A percentile compares a stretch with the other conserved stretches of the same genome.
Evolutionary conservation across 441 rosid genomes (phyloP).

Genomic region (Pelargonium exstipulatum): DNA sequence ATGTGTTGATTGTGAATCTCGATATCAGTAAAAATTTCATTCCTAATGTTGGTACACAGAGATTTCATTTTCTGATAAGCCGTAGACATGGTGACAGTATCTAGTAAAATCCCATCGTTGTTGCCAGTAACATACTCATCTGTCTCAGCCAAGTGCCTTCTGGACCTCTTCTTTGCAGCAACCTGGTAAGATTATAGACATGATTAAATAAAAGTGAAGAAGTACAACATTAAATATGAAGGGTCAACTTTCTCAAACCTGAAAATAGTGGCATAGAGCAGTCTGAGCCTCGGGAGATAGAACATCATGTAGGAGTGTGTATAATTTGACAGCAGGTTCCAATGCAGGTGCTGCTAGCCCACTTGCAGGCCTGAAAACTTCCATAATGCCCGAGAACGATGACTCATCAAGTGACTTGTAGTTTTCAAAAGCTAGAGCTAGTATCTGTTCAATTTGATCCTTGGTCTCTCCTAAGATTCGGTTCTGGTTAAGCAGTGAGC

Average conservation of each 20-base stretch:
- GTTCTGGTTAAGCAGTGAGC: conserved; percentile 48
- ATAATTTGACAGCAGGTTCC: conserved; percentile 85
- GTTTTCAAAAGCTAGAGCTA: conserved; percentile 75
- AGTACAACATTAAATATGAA: conserved; percentile 4
- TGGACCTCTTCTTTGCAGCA: conserved; percentile 85
- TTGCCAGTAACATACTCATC: conserved; percentile 74
- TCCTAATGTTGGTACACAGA: conserved; percentile 69
- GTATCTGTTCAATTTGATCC: conserved; percentile 92
- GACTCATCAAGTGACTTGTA: conserved; percentile 95
- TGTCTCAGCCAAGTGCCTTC: conserved; percentile 80
- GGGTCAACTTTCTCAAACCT: conserved; percentile 40
- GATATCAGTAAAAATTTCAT: conserved; percentile 79
- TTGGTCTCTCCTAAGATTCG: conserved; percentile 86
- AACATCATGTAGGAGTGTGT: conserved; percentile 83
- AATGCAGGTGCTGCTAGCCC: conserved; percentile 84
- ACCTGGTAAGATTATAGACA: conserved; percentile 40
- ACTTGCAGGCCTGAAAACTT: conserved; percentile 69
- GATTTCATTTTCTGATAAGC: conserved; percentile 90
- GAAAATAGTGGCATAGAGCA: conserved; percentile 78
- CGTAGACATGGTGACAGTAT: conserved; percentile 60
- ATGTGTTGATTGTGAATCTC: conserved; percentile 87
- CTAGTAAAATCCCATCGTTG: conserved; percentile 55
- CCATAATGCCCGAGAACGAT: conserved; percentile 63
- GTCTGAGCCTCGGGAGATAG: conserved; percentile 93
- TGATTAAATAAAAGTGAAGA: conserved; percentile 12